These are phyloP conservation scores for Artemisia argyi DNA, from an alignment of 129 eudicot species.

Conservation along the genomic window DNA sequence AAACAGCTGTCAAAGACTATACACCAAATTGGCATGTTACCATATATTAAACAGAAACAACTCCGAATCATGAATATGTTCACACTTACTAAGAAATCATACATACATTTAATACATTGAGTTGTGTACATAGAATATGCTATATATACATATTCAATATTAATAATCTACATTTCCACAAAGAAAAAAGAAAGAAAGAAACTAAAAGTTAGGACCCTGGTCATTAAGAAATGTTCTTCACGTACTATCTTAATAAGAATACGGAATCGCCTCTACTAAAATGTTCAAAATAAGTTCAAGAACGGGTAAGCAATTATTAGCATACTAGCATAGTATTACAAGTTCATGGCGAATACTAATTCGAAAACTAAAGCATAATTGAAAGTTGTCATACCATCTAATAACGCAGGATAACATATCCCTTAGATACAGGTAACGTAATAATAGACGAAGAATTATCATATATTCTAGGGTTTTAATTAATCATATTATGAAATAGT, in stretches of 20 bases:
- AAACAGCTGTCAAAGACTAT: conserved; percentile 74
- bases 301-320: too few species aligned
- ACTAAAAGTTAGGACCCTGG: not conserved
- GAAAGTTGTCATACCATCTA: not conserved
- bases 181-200: too few species aligned
- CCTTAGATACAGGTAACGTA: too few species aligned
- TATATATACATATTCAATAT: not conserved
- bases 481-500: too few species aligned
- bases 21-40: conserved; percentile 21
- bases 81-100: too few species aligned
- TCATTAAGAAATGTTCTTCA: too few species aligned
- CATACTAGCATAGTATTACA: too few species aligned
- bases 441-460: not conserved
- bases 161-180: conserved; percentile 1
- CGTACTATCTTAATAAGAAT: too few species aligned
- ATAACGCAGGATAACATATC: too few species aligned
- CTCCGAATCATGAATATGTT: too few species aligned
- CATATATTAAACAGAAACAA: conserved; percentile 1
- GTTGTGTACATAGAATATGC: conserved; percentile 7
- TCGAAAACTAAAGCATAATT: not conserved
- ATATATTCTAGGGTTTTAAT: not conserved
- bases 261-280: too few species aligned
- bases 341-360: not conserved
- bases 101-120: not conserved
- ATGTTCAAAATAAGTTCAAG: too few species aligned